Evolutionary conservation across 139 green algal species (phyloP).

Genomic region (Nannochloris sp.): DNA sequence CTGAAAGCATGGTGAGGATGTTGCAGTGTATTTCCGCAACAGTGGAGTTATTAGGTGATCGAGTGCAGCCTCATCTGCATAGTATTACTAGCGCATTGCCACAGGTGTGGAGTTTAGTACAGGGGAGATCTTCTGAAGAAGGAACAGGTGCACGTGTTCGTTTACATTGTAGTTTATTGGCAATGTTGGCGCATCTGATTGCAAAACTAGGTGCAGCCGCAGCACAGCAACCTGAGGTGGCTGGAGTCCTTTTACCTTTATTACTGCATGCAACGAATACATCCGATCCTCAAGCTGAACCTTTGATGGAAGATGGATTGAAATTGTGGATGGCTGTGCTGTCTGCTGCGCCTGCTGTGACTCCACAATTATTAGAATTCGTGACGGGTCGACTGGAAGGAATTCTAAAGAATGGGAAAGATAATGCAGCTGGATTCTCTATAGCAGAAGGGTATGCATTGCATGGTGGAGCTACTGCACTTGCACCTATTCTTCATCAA

Average conservation of each 20-base stretch:
- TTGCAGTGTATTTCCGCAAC: slow-evolving; percentile 62
- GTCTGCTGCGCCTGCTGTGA: slow-evolving; percentile 11
- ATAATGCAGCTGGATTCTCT: slow-evolving; percentile 40
- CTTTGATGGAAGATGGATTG: slow-evolving; percentile 54
- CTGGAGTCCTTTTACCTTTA: slow-evolving; percentile 53
- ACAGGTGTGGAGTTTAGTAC: slow-evolving; percentile 19
- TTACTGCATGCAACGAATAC: slow-evolving; percentile 46
- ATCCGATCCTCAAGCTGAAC: slow-evolving; percentile 36
- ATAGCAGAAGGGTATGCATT: slow-evolving; percentile 59
- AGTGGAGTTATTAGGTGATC: slow-evolving; percentile 56
- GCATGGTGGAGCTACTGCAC: slow-evolving; percentile 8
- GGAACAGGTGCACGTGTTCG: slow-evolving; percentile 44
- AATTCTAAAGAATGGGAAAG: slow-evolving; percentile 43
- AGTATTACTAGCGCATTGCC: slow-evolving; percentile 52
- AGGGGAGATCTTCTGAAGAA: background rate
- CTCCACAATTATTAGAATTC: slow-evolving; percentile 36
- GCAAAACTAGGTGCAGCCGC: slow-evolving; percentile 42
- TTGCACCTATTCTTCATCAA: slow-evolving; percentile 5
- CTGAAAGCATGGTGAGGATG: slow-evolving; percentile 67
- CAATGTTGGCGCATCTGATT: slow-evolving; percentile 61
- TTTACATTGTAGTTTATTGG: slow-evolving; percentile 60
- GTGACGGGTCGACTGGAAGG: slow-evolving; percentile 33
- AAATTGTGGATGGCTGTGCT: slow-evolving; percentile 28
- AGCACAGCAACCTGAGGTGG: slow-evolving; percentile 31
- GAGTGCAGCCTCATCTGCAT: slow-evolving; percentile 47